These are phyloP conservation scores for Oehlia diaphana DNA, from an alignment of 192 early-diverging fungal species.

Conservation along the genomic window DNA sequence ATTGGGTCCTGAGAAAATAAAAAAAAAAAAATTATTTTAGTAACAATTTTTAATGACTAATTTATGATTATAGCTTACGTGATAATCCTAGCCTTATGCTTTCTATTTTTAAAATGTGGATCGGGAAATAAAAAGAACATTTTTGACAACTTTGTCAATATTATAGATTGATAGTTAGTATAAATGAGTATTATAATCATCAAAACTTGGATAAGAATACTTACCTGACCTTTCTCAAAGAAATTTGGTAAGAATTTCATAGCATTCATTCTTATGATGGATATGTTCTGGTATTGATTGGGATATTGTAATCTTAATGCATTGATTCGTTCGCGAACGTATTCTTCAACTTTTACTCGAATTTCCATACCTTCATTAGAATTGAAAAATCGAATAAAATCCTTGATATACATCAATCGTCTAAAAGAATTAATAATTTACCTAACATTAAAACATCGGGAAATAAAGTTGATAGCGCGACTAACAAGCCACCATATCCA, in stretches of 20 bases:
- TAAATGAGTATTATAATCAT: no score
- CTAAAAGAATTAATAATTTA: conserved; percentile 10
- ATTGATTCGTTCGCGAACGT: conserved; percentile 85
- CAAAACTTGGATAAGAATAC: background rate
- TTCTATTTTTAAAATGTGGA: conserved; percentile 98
- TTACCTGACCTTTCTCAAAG: conserved; percentile 90
- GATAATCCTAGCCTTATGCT: conserved; percentile 98
- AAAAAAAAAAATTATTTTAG: background rate
- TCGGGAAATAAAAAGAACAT: conserved; percentile 99
- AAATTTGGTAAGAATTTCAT: conserved; percentile 99
- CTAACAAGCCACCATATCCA: conserved; percentile 93
- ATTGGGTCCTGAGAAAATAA: conserved; percentile 32
- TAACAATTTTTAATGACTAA: background rate
- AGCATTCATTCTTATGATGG: conserved; percentile 97
- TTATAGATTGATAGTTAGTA: background rate
- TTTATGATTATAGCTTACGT: conserved; percentile 45
- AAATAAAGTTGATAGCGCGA: conserved; percentile 86
- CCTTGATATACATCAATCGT: background rate
- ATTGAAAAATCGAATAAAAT: background rate
- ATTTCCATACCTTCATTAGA: conserved; percentile 87
- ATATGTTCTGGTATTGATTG: conserved; percentile 92
- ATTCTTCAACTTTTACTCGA: conserved; percentile 91
- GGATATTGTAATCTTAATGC: conserved; percentile 75
- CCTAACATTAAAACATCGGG: conserved; percentile 92
- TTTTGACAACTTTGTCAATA: conserved; percentile 76